Percentiles rank a stretch among this genome's conserved stretches.
Evolutionary conservation across 2,329 filamentous ascomycete species (phyloP).

Genomic region (Alternaria dauci): DNA sequence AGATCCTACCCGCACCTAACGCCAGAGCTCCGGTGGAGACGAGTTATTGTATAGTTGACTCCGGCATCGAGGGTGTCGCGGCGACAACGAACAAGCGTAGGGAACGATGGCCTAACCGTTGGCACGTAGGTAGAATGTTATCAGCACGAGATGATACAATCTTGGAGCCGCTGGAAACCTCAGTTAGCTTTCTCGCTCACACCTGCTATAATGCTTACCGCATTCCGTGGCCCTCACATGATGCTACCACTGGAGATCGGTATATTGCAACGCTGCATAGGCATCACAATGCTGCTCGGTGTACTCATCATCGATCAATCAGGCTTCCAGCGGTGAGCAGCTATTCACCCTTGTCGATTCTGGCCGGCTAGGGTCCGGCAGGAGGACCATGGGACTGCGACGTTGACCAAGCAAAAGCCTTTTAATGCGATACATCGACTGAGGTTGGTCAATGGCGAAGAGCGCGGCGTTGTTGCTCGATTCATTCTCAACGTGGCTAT

Average conservation of each 20-base stretch:
- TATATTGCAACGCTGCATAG: not conserved
- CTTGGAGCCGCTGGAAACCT: too few species aligned
- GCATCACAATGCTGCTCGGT: not conserved
- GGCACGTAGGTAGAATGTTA: not conserved
- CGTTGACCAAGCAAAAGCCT: too few species aligned
- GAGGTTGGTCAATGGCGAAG: not conserved
- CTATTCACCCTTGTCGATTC: not conserved
- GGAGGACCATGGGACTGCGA: not conserved
- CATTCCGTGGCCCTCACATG: not conserved
- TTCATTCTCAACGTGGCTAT: not conserved
- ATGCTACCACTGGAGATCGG: not conserved
- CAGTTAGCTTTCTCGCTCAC: not conserved
- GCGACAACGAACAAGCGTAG: too few species aligned
- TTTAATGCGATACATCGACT: rapidly evolving
- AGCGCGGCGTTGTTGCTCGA: not conserved
- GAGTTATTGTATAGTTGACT: rapidly evolving
- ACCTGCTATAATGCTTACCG: not conserved
- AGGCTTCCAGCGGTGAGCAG: not conserved
- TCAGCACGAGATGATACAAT: not conserved
- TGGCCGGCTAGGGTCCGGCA: not conserved
- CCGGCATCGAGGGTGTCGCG: too few species aligned
- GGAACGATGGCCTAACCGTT: rapidly evolving
- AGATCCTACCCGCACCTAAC: not conserved
- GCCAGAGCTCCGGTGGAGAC: rapidly evolving
- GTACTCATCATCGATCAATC: rapidly evolving